Evolutionary conservation across 208 protist genomes (phyloP).

Genomic region (Leishmania mexicana): DNA sequence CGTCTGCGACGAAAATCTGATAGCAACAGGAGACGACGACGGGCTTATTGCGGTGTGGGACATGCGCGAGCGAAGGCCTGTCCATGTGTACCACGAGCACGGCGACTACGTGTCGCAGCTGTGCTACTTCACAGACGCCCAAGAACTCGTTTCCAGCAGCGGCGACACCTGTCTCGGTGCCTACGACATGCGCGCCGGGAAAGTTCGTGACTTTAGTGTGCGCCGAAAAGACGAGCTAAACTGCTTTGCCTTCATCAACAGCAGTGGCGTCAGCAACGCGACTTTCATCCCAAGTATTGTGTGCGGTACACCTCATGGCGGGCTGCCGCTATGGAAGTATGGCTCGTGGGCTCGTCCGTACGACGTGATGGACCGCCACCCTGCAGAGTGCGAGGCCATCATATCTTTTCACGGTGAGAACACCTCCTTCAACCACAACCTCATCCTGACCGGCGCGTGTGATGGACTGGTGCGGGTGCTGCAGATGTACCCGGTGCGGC

Average conservation of each 20-base stretch:
- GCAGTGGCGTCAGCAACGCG: constrained; percentile 63
- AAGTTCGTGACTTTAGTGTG: constrained; percentile 84
- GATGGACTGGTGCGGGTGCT: constrained; percentile 88
- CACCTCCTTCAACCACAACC: constrained; percentile 87
- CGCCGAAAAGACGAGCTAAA: constrained; percentile 86
- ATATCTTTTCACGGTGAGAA: constrained; percentile 85
- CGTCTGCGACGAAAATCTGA: constrained; percentile 83
- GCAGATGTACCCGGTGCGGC: constrained; percentile 88
- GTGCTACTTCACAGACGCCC: constrained; percentile 86
- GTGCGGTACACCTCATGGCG: constrained; percentile 80
- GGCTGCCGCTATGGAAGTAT: constrained; percentile 89
- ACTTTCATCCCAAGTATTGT: constrained; percentile 87
- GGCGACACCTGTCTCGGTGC: constrained; percentile 87
- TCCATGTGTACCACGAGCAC: constrained; percentile 85
- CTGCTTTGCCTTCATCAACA: constrained; percentile 92
- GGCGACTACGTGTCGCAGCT: constrained; percentile 90
- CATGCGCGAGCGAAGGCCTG: constrained; percentile 75
- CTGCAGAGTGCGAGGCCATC: constrained; percentile 84
- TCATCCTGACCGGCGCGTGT: constrained; percentile 86
- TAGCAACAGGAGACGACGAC: constrained; percentile 89
- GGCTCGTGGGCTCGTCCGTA: constrained; percentile 89
- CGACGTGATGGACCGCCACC: constrained; percentile 79
- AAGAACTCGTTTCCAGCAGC: constrained; percentile 85
- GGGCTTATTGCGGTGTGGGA: constrained; percentile 88
- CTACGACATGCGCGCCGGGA: constrained; percentile 76